phyloP scores from a whole-genome alignment of 345 rosid species.

The Eucalyptus pauciflora region DNA sequence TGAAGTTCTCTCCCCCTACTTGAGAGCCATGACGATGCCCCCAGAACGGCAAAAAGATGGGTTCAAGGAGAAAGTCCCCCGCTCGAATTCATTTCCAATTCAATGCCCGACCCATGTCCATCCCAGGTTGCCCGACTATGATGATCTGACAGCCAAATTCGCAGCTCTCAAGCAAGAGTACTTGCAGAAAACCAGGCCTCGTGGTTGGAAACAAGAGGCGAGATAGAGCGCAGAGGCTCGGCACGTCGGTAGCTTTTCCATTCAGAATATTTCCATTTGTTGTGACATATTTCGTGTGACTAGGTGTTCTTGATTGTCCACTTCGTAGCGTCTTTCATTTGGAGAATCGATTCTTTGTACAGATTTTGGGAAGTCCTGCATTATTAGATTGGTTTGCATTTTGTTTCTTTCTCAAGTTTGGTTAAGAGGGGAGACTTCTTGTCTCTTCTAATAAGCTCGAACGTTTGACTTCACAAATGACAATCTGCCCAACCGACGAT shows the following conservation, averaged over 20 bases:
- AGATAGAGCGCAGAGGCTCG: background rate
- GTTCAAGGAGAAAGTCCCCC: background rate
- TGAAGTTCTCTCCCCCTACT: slow-evolving; percentile 9
- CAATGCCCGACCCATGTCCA: slow-evolving; percentile 52
- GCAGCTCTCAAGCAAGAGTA: slow-evolving; percentile 44
- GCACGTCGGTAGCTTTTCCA: background rate
- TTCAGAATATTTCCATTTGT: background rate
- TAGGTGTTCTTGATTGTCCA: background rate
- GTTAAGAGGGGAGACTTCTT: background rate
- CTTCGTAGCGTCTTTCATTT: background rate
- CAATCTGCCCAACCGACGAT: background rate
- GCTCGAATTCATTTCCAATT: slow-evolving; percentile 28
- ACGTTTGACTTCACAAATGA: background rate
- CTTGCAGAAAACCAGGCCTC: background rate
- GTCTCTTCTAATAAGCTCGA: background rate
- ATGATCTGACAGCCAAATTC: slow-evolving; percentile 61
- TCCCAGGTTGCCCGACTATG: slow-evolving; percentile 90
- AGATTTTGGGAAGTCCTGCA: background rate
- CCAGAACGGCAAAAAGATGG: slow-evolving; percentile 19
- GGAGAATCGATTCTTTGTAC: background rate
- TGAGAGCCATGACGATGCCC: slow-evolving; percentile 50
- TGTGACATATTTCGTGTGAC: background rate
- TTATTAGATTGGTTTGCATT: background rate
- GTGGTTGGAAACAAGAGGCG: background rate
- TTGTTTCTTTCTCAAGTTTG: background rate